Evolutionary conservation across 768 basidiomycete species (phyloP), one percentile per base, ranked within the genome.

Genomic region (Holtermannia corniformis): DNA sequence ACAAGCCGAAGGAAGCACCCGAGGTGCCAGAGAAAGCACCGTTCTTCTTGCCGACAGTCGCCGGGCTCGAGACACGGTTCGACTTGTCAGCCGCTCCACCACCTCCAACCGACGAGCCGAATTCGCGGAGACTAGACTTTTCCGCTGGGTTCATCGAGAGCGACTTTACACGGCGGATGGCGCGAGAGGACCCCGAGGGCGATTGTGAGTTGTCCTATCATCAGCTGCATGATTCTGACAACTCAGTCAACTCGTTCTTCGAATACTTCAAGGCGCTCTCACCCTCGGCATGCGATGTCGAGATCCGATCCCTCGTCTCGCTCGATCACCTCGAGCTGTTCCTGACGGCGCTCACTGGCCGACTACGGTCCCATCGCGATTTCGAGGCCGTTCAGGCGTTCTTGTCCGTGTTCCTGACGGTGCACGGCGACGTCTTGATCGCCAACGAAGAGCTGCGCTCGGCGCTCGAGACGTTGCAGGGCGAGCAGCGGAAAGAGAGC

Each of bases 21-120:
- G 96, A 97, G 72, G 86, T 84, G 22, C 88, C 89, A 12, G 93
- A 96, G 73, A 81, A 88, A 55, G 93, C 91, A 1, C 95, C 95
- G 0, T 99, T 99, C 77, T 99, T 97, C 78, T 76, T 99, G 14
- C 95, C 93, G 20, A 89, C 91, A 0, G 73, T 96, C 11, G 84
- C 86, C 3, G 93, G 91, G 11, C 80, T 90, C 11, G 88, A 92
- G 52, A 78, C 82, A 16, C 80, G 87, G 16, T 93, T 96, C 69
- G 85, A 81, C 13, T 68, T 84, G 12, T 60, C 60, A 12, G 44
- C 57, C 21, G 45, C 22, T 42, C 42, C 37, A 28, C 32, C 32
- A 7, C 32, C 32, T 7, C 32, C 7, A 16, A 37, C 32, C 16
- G 32, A 37, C 7, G 21, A 51, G 19, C n/a, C 24, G 19, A 52